phyloP scores from a whole-genome alignment of 1,284 basidiomycete genomes.

The Inonotus obliquus region DNA sequence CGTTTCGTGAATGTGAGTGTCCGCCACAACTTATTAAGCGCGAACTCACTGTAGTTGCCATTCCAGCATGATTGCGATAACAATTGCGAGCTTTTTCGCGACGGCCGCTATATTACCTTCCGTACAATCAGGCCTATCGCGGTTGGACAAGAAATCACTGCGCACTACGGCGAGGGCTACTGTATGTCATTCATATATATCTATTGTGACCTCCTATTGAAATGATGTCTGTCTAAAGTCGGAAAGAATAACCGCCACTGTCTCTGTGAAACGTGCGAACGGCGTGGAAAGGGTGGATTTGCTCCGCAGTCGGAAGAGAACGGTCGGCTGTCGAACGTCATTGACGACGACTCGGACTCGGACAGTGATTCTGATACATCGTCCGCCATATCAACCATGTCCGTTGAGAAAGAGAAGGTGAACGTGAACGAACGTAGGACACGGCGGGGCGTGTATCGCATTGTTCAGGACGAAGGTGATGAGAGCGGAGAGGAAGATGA shows the following conservation, averaged over 20 bases:
- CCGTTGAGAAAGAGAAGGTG: conserved; percentile 33
- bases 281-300: conserved; percentile 70
- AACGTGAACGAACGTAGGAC: conserved; percentile 70
- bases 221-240: conserved; percentile 42
- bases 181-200: conserved; percentile 46
- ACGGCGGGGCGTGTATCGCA: conserved; percentile 70
- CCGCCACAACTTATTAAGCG: conserved; percentile 8
- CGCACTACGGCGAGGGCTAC: conserved; percentile 81
- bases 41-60: conserved; percentile 19
- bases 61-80: conserved; percentile 85
- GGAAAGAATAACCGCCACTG: conserved; percentile 84
- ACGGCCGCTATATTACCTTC: conserved; percentile 87
- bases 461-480: conserved; percentile 50
- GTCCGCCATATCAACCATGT: conserved; percentile 36
- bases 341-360: conserved; percentile 18
- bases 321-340: conserved; percentile 27
- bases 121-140: conserved; percentile 77
- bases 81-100: conserved; percentile 83
- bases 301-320: conserved; percentile 50
- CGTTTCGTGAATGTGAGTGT: conserved; percentile 87
- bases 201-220: conserved; percentile 7
- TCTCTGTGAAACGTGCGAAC: conserved; percentile 87
- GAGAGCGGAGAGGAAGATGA: conserved; percentile 48
- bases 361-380: conserved; percentile 35
- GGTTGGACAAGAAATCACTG: conserved; percentile 82